phyloP scores from a whole-genome alignment of 2,329 filamentous ascomycete genomes.

The Zymoseptoria pseudotritici region DNA sequence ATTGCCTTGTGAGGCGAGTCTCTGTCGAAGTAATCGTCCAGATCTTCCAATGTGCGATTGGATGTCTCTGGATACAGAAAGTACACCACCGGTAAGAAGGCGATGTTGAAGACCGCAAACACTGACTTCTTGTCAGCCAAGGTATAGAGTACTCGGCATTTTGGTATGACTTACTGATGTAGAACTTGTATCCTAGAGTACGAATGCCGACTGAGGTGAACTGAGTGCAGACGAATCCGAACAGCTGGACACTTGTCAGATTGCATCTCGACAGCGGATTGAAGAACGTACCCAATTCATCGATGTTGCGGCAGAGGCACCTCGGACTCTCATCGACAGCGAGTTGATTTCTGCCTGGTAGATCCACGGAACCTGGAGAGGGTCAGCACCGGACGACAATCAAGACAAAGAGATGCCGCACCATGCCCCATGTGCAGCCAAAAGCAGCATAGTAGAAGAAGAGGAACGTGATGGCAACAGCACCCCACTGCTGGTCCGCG shows the following conservation, averaged over 20 bases:
- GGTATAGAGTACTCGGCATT: too few species aligned
- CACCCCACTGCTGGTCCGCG: conserved; percentile 9
- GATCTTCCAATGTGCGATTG: conserved; percentile 24
- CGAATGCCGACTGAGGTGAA: conserved; percentile 9
- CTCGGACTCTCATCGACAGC: conserved; percentile 6
- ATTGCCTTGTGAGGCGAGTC: conserved; percentile 15
- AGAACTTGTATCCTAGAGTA: conserved; percentile 11
- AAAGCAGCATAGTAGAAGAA: conserved; percentile 12
- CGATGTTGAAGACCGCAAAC: conserved; percentile 6
- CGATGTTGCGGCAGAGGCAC: conserved; percentile 5
- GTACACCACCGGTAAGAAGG: conserved; percentile 13
- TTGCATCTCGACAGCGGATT: neutral
- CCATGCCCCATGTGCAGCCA: conserved; percentile 9
- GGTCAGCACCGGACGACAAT: neutral
- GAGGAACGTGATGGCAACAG: conserved; percentile 11
- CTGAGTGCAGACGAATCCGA: conserved; percentile 10
- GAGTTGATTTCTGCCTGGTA: conserved; percentile 11
- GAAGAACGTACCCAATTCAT: conserved; percentile 5
- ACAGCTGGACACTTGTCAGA: neutral
- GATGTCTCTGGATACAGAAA: conserved; percentile 26
- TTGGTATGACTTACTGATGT: neutral
- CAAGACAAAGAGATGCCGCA: neutral
- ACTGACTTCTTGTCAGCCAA: neutral
- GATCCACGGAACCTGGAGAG: conserved; percentile 2
- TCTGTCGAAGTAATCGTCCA: conserved; percentile 22